Evolutionary conservation across 495 filamentous ascomycete genomes (phyloP), one percentile per base, ranked within the genome.

Genomic region (Pyrenula aspistea): DNA sequence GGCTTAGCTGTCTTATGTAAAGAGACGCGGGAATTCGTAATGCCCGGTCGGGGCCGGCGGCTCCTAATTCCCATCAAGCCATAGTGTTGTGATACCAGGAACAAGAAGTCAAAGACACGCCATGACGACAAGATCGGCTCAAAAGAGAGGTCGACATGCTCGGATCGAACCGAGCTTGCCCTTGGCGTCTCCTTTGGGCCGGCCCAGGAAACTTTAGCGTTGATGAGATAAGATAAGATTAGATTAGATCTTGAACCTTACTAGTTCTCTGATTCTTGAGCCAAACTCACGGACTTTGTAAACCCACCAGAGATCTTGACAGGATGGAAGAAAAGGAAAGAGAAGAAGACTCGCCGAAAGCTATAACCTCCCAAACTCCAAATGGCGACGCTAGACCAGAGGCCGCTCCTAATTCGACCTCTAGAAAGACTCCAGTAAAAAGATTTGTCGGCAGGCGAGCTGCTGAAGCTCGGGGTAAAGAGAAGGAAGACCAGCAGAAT

Each of bases 361-460:
- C n/a, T n/a, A n/a, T n/a, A n/a, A n/a, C n/a, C n/a, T n/a, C n/a
- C n/a, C n/a, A n/a, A n/a, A n/a, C n/a, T n/a, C n/a, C n/a, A n/a
- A 48, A 48, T 19, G 42, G 19, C 42, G 42, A 19, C 42, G 19
- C 11, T 11, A 48, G 19, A 48, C 11, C 19, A 19, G 42, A 19
- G 42, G 19, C 11, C 42, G 11, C 19, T 52, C 10, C 42, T 23
- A 1, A 50, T 53, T 12, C 22, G 49, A 48, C 36, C 47, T 48
- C 57, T 55, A 23, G 59, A 50, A 59, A 71, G 60, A 77, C 83
- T 55, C 89, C 89, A 21, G 88, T 83, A 70, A 90, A 86, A 68
- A 77, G 89, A 56, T 93, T 93, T 59, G 83, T 93, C 23, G 89
- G 87, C 12, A 73, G 85, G 59, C 81, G 83, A 57, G 77, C 79